Percentiles rank a stretch among this genome's conserved stretches.
phyloP scores from a whole-genome alignment of 2,329 filamentous ascomycete genomes.

The Furcasterigmium furcatum region DNA sequence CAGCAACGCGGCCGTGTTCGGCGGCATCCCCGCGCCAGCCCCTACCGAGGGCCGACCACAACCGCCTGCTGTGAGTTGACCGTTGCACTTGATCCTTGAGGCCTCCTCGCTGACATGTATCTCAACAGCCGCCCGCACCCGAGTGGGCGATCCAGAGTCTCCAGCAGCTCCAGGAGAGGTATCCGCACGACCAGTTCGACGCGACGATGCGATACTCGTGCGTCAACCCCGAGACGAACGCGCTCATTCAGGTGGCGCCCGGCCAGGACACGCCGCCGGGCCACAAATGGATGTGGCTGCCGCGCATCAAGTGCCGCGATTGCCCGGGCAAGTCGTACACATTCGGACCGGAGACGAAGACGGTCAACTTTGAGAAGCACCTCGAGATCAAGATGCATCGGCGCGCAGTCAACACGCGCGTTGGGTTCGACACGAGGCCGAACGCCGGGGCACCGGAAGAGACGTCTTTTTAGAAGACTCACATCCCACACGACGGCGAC shows the following conservation, averaged over 20 bases:
- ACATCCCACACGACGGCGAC: too few relatives aligned
- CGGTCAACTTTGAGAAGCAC: constrained; percentile 91
- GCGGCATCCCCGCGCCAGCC: constrained; percentile 66
- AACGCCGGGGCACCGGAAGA: background rate
- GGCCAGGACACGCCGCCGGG: constrained; percentile 55
- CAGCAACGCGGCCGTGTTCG: constrained; percentile 42
- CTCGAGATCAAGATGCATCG: constrained; percentile 80
- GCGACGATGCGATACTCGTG: constrained; percentile 87
- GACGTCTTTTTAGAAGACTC: too few relatives aligned
- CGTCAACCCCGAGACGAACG: constrained; percentile 69
- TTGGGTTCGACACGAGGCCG: constrained; percentile 18
- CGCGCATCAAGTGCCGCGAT: constrained; percentile 86
- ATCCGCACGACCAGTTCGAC: constrained; percentile 83
- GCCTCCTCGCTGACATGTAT: background rate
- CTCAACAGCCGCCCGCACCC: constrained; percentile 74
- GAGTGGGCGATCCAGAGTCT: constrained; percentile 78
- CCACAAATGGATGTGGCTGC: constrained; percentile 78
- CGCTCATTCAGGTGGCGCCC: constrained; percentile 50
- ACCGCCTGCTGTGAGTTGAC: constrained; percentile 57
- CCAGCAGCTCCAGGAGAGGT: constrained; percentile 64
- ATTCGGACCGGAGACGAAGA: constrained; percentile 78
- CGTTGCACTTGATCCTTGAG: background rate
- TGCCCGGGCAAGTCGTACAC: constrained; percentile 95
- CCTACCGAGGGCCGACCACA: constrained; percentile 52
- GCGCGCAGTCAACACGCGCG: constrained; percentile 53